These are phyloP conservation scores for Kazachstania taianensis DNA, from an alignment of 805 yeast species.

Conservation along the genomic window DNA sequence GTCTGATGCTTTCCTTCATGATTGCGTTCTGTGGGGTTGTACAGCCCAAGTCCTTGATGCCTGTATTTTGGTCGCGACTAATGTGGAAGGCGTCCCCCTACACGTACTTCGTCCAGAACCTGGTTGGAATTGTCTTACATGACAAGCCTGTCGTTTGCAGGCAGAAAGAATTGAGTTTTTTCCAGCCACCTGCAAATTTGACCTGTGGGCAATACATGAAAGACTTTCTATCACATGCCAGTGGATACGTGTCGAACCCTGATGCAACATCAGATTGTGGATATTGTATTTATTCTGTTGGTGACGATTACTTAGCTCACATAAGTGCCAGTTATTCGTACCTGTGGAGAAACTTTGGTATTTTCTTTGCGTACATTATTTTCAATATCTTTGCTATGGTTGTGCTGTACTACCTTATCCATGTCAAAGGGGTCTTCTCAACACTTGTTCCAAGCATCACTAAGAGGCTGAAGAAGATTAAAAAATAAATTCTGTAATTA, in stretches of 20 bases:
- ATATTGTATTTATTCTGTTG: conserved; percentile 43
- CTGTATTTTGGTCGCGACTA: conserved; percentile 36
- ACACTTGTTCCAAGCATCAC: no score
- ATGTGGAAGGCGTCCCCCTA: conserved; percentile 35
- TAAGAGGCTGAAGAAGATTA: neutral
- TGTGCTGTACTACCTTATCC: conserved; percentile 44
- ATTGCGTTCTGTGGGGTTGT: conserved; percentile 32
- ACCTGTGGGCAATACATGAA: conserved; percentile 20
- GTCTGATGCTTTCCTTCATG: conserved; percentile 22
- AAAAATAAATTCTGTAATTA: no score
- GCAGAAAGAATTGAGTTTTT: conserved; percentile 12
- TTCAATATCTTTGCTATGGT: conserved; percentile 35
- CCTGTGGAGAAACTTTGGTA: conserved; percentile 52
- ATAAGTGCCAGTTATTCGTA: conserved; percentile 25
- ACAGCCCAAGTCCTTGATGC: conserved; percentile 31
- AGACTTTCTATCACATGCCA: conserved; percentile 10
- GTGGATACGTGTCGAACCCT: conserved; percentile 19
- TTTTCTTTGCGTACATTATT: conserved; percentile 40
- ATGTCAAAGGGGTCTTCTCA: conserved; percentile 25
- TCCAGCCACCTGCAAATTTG: conserved; percentile 16
- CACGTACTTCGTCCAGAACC: conserved; percentile 35
- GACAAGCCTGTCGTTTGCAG: conserved; percentile 36
- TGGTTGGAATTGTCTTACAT: conserved; percentile 42
- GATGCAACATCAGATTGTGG: conserved; percentile 40
- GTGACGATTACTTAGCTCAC: conserved; percentile 42